Evolutionary conservation across 768 basidiomycete genomes (phyloP).

Genomic region (Amanita muscaria): DNA sequence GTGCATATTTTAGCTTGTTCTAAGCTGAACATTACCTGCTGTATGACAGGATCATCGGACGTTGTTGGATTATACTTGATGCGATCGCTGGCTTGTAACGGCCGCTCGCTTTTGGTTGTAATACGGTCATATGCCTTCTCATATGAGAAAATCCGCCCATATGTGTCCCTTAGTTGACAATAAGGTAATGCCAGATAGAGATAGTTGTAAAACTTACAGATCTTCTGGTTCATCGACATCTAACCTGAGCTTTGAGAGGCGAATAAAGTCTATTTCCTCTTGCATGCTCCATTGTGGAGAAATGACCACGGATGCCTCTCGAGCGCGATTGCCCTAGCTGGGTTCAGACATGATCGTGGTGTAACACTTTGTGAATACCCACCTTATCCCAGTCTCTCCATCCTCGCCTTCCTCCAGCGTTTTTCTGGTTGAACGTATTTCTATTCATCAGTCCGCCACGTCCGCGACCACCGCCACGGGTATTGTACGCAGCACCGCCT

Average conservation of each 20-base stretch:
- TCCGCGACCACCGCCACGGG: conserved; percentile 39
- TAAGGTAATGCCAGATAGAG: conserved; percentile 7
- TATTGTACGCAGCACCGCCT: conserved; percentile 32
- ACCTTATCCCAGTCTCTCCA: conserved; percentile 98
- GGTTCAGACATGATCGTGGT: too few species aligned
- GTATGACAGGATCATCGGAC: conserved; percentile 95
- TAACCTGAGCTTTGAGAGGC: conserved; percentile 84
- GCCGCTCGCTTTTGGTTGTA: conserved; percentile 86
- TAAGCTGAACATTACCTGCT: conserved; percentile 47
- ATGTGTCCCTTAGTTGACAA: conserved; percentile 49
- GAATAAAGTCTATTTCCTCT: conserved; percentile 95
- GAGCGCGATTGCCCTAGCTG: conserved; percentile 62
- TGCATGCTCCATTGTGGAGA: conserved; percentile 89
- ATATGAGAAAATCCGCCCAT: conserved; percentile 87
- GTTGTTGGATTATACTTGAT: conserved; percentile 97
- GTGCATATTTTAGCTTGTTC: conserved; percentile 3
- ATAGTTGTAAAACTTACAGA: conserved; percentile 48
- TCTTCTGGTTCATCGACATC: conserved; percentile 90
- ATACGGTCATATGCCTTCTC: conserved; percentile 94
- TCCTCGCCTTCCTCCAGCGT: conserved; percentile 46
- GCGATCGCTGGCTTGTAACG: conserved; percentile 87
- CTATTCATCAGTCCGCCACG: conserved; percentile 35
- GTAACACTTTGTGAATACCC: conserved; percentile 10
- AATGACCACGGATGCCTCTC: conserved; percentile 92
- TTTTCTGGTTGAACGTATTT: conserved; percentile 37